A percentile compares a stretch with the other conserved stretches of the same genome.
Conservation (phyloP, 169 alveolate species). For the Plasmodium gaboni region DNA sequence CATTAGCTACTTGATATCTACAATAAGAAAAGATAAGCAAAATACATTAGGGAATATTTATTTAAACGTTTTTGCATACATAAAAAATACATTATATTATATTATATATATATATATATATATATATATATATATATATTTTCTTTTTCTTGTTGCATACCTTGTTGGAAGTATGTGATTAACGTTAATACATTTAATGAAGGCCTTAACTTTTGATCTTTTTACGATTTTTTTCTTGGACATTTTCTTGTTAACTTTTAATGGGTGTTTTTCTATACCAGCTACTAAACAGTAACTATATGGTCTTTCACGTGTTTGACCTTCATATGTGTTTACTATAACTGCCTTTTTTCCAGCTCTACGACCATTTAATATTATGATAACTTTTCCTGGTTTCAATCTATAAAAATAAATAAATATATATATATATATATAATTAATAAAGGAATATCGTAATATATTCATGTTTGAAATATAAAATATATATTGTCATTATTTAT, state of each 20-base stretch:
- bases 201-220: conserved; percentile 95
- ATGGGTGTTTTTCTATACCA: conserved; percentile 97
- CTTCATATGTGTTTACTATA: conserved; percentile 95
- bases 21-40: background rate
- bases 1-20: conserved; percentile 72
- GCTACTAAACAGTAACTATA: conserved; percentile 97
- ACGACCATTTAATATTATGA: conserved; percentile 97
- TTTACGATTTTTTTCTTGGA: conserved; percentile 93
- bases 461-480: too few relatives aligned
- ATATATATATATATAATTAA: background rate
- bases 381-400: conserved; percentile 98
- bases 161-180: conserved; percentile 99
- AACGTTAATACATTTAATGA: conserved; percentile 97
- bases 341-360: conserved; percentile 99
- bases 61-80: background rate
- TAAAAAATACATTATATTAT: too few relatives aligned
- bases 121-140: background rate
- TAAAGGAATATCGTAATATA: too few relatives aligned
- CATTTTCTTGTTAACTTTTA: conserved; percentile 94
- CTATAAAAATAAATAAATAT: conserved; percentile 83
- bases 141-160: conserved; percentile 76
- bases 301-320: conserved; percentile 95
- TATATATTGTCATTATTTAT: too few relatives aligned
- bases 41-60: background rate
- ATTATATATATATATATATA: background rate